Base-by-base conservation (phyloP, 164 flowering plant genomes). In the Berberis thunbergii region DNA sequence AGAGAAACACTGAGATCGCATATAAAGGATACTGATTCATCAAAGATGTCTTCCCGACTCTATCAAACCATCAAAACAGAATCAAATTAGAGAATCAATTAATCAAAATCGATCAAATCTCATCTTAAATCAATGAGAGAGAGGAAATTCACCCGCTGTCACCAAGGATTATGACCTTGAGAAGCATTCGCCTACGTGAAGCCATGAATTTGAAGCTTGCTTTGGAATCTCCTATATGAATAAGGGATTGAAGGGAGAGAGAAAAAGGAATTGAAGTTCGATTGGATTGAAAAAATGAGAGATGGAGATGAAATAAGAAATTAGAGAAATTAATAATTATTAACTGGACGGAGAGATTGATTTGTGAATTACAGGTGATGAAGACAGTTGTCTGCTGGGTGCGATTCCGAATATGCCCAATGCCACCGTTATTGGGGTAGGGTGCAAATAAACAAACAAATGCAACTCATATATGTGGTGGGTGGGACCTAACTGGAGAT, bases 11-110 rank as follows among this genome's bases (percentile, higher is more conserved):
- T 26, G 12, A 67, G 45, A 61, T 60, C 26, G 45, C 54, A 48
- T 43, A 26, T 13, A 1, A 71, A 75, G 79, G 74, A 71, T 87
- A 87, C 93, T 87, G 93, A 72, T 87, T 87, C 93, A 87, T 87
- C 70, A 87, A 72, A 67, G 93, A 87, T n/a, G 93, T 87, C 84
- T 87, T 87, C 59, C 93, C 93, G 39, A 87, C 93, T 80, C 93
- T 87, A 77, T 49, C 60, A 73, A 65, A 13, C 45, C 6, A 49
- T 39, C 43, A 61, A 64, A 67, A 43, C 10, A 60, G 11, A 57
- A 12, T 43, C 11, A 11, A 57, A 45, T 66, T 42, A 11, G n/a
- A 43, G 9, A 26, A 26, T 26, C 26, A 26, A 59, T 2, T 41
- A 9, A 54, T 6, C 44, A 26, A 45, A 53, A 57, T 45, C 7